Evolutionary conservation across 2,329 filamentous ascomycete species (phyloP).

Genomic region (Myriosclerotinia scirpicola): DNA sequence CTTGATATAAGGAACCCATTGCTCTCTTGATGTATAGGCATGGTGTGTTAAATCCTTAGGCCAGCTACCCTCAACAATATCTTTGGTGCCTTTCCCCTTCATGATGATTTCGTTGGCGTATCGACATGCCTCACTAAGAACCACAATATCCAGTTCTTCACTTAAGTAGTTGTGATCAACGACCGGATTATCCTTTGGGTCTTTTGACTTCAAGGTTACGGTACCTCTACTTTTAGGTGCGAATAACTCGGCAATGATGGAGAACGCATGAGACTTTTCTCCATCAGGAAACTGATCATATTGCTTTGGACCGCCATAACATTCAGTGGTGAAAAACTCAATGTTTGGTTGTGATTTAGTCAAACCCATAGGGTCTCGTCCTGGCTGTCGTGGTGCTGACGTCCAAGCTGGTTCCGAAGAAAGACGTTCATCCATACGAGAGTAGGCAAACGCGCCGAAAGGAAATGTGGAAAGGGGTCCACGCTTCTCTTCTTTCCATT

Average conservation of each 20-base stretch:
- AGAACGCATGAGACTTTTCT: slow-evolving; percentile 56
- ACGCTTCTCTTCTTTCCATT: slow-evolving; percentile 58
- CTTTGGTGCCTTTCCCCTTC: slow-evolving; percentile 56
- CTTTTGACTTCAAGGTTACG: slow-evolving; percentile 51
- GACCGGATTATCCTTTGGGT: slow-evolving; percentile 53
- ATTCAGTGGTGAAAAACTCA: slow-evolving; percentile 63
- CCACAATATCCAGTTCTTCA: slow-evolving; percentile 57
- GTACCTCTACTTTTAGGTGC: slow-evolving; percentile 56
- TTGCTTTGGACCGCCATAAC: slow-evolving; percentile 60
- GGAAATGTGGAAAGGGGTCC: slow-evolving; percentile 61
- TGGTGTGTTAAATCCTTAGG: slow-evolving; percentile 54
- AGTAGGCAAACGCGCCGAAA: slow-evolving; percentile 62
- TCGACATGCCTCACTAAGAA: slow-evolving; percentile 58
- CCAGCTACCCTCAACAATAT: slow-evolving; percentile 61
- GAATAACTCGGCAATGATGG: slow-evolving; percentile 58
- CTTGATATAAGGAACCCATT: slow-evolving; percentile 58
- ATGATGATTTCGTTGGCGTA: slow-evolving; percentile 61
- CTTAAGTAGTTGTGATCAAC: slow-evolving; percentile 60
- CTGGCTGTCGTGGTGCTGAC: slow-evolving; percentile 47
- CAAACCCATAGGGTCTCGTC: slow-evolving; percentile 63
- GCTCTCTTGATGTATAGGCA: slow-evolving; percentile 51
- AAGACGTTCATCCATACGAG: slow-evolving; percentile 60
- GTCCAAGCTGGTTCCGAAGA: slow-evolving; percentile 56
- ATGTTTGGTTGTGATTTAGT: slow-evolving; percentile 57
- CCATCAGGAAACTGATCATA: slow-evolving; percentile 52